Conservation (phyloP, 768 basidiomycete genomes). For the Mycena albidolilacea region DNA sequence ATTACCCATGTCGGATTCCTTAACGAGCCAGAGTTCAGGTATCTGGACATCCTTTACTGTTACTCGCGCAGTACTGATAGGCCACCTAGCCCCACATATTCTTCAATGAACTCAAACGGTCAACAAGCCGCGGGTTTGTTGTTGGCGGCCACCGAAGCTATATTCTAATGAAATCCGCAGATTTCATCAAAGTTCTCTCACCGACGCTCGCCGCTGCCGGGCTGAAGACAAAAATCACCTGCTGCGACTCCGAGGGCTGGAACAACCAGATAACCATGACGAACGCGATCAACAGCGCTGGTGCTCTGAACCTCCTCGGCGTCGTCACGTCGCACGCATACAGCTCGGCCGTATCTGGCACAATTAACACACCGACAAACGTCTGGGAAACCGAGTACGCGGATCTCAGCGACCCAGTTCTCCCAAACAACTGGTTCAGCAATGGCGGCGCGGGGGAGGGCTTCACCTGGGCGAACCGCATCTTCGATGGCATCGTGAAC, state of each 20-base stretch:
- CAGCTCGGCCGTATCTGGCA: constrained; percentile 1
- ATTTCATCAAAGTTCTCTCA: constrained; percentile 34
- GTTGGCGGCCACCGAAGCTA: background rate
- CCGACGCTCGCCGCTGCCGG: constrained; percentile 23
- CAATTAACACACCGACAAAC: constrained; percentile 13
- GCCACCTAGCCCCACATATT: constrained; percentile 20
- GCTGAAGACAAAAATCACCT: constrained; percentile 21
- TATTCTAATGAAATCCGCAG: background rate
- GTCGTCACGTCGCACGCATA: constrained; percentile 35
- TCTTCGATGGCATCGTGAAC: constrained; percentile 33
- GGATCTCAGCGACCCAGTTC: constrained; percentile 24
- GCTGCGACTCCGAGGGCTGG: constrained; percentile 36
- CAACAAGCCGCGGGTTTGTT: constrained; percentile 30
- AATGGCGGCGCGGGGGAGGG: constrained; percentile 31
- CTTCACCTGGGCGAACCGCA: constrained; percentile 29
- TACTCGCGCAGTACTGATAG: background rate
- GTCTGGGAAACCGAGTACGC: constrained; percentile 36
- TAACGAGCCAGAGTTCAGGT: constrained; percentile 36
- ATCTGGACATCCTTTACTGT: background rate
- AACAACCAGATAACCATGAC: constrained; percentile 33
- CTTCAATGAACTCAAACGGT: constrained; percentile 34
- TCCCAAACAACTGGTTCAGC: constrained; percentile 30
- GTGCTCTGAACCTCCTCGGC: constrained; percentile 20
- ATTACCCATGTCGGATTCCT: constrained; percentile 35
- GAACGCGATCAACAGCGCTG: constrained; percentile 24